Percentiles rank a stretch among this genome's conserved stretches.
Evolutionary conservation across 768 basidiomycete genomes (phyloP).

Genomic region (Lepiota brunneoincarnata): DNA sequence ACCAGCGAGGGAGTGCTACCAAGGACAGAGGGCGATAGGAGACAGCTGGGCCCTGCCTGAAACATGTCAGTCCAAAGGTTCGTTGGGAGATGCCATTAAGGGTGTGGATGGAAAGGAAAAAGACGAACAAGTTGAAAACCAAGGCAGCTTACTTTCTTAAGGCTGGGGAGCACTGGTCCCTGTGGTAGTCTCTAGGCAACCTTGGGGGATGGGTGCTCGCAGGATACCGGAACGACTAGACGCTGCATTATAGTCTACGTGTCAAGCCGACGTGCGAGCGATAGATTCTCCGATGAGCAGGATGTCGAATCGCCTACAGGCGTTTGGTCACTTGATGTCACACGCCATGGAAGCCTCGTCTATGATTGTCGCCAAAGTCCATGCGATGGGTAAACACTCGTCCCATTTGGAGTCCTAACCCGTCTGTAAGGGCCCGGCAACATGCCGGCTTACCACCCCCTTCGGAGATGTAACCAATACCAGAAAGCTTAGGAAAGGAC

Average conservation of each 20-base stretch:
- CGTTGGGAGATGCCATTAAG: not conserved
- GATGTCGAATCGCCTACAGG: conserved; percentile 20
- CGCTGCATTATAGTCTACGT: conserved; percentile 25
- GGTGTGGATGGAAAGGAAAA: not conserved
- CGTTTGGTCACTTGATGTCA: conserved; percentile 31
- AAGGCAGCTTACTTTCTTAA: conserved; percentile 7
- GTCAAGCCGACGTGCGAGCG: conserved; percentile 32
- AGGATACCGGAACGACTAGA: not conserved
- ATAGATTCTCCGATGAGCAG: conserved; percentile 25
- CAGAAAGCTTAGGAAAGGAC: no score
- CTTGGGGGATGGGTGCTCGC: not conserved
- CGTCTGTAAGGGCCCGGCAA: not conserved
- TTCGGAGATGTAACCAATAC: no score
- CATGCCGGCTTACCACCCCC: not conserved
- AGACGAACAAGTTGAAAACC: not conserved
- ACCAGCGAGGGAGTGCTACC: not conserved
- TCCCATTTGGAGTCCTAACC: conserved; percentile 3
- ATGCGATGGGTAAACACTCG: conserved; percentile 6
- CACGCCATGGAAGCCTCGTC: conserved; percentile 18
- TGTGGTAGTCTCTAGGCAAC: not conserved
- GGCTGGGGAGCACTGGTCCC: not conserved
- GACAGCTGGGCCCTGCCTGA: not conserved
- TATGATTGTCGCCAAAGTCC: conserved; percentile 9
- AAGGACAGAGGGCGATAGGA: not conserved
- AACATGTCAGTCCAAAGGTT: conserved; percentile 6